Evolutionary conservation across 495 filamentous ascomycete species (phyloP), one percentile per base, ranked within the genome.

Genomic region (Umbilicaria muhlenbergii): DNA sequence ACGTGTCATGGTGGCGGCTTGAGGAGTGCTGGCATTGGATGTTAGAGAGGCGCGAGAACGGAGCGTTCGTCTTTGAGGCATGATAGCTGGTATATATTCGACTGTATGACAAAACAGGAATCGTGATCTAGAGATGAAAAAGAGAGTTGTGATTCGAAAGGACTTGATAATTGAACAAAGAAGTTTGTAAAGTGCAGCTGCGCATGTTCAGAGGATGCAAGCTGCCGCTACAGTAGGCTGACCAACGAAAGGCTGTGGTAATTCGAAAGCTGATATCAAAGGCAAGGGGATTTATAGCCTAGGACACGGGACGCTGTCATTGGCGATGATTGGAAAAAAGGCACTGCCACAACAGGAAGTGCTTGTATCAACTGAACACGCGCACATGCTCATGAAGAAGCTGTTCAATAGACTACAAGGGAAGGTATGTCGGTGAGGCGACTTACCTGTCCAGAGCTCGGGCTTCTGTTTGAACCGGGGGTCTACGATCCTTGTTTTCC

Each of bases 21-120:
- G 50, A 31, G 60, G 66, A 46, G 53, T 48, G 42, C 60, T 67
- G 47, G 61, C 55, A 32, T 47, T 38, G 43, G 61, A 58, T 47
- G 66, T 65, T 39, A 60, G 58, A 53, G 50, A 50, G 43, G 51
- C 50, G 51, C 64, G 68, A 49, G 65, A 62, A 51, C 72, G 71
- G 44, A 68, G 63, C 37, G 69, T 63, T 39, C 69, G 69, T 46
- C 69, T 66, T 34, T 61, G 51, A 40, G 65, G 56, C 72, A 75
- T 74, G 40, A 39, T 62, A 42, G 35, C 44, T 7, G 35, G 19
- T 33, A 12, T 38, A 38, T n/a, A 32, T 41, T 38, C 1, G 17
- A 38, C 7, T 36, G 32, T 16, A 42, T 28, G 2, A 28, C 5
- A 28, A 8, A 28, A 7, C 24, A 28, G 38, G 33, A 24, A 49